These are phyloP conservation scores for Paramecium octaurelia DNA, from an alignment of 73 alveolate genomes.

Conservation along the genomic window DNA sequence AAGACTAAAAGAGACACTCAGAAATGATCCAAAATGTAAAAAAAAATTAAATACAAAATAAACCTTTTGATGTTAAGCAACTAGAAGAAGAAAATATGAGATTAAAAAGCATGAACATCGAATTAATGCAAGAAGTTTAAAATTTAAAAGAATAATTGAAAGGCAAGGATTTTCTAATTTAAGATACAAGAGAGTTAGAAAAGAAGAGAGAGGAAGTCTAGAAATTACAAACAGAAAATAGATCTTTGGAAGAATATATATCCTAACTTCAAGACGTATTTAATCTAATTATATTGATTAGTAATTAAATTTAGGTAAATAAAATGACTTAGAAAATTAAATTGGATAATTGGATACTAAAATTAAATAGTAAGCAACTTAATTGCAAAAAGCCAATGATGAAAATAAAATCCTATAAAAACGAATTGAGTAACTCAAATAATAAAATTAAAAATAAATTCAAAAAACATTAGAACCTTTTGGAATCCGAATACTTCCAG, in stretches of 20 bases:
- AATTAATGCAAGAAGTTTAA: background rate
- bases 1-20: background rate
- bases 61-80: background rate
- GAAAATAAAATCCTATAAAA: background rate
- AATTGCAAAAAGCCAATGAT: background rate
- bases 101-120: background rate
- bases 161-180: background rate
- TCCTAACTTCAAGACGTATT: background rate
- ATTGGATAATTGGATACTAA: background rate
- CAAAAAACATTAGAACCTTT: background rate
- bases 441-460: background rate
- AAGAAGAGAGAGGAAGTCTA: background rate
- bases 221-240: background rate
- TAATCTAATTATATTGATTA: background rate
- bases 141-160: background rate
- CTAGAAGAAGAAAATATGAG: constrained; percentile 28
- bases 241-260: background rate
- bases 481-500: background rate
- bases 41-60: background rate
- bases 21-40: background rate
- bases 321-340: background rate
- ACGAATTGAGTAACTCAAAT: background rate
- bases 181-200: constrained; percentile 16
- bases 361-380: background rate
- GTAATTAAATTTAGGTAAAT: background rate